Conservation (phyloP, 306 rosid genomes). For the Corylus americana region DNA sequence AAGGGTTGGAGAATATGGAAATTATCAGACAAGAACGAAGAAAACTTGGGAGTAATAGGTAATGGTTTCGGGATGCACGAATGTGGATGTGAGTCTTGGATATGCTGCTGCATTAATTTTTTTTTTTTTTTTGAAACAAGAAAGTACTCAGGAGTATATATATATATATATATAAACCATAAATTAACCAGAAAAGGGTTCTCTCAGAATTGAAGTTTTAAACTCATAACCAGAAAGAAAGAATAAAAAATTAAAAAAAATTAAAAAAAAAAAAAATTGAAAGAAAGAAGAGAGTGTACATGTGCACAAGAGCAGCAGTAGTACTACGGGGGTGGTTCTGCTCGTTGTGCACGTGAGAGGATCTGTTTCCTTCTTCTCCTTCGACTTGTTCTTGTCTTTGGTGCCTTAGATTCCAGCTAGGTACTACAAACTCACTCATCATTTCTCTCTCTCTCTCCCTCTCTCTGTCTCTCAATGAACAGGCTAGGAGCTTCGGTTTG, state of each 20-base stretch:
- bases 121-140: no score
- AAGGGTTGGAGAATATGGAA: no score
- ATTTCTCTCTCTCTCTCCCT: conserved; percentile 27
- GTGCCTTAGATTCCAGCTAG: conserved; percentile 44
- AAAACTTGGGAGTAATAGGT: no score
- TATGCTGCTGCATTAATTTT: no score
- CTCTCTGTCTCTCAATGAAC: conserved; percentile 14
- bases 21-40: not conserved
- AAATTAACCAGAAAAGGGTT: not conserved
- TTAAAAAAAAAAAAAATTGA: not conserved
- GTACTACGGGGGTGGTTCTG: conserved; percentile 1
- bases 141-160: not conserved
- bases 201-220: not conserved
- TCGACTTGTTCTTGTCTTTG: conserved; percentile 44
- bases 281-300: conserved; percentile 20
- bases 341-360: conserved; percentile 48
- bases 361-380: conserved; percentile 35
- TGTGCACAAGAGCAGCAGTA: conserved; percentile 28
- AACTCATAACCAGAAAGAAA: not conserved
- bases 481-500: conserved; percentile 13
- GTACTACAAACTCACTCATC: conserved; percentile 44
- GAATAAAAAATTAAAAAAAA: not conserved
- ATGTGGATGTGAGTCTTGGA: no score
- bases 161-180: not conserved
- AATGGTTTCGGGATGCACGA: no score